Percentiles rank a stretch among this genome's conserved stretches.
These are phyloP conservation scores for Xylaria digitata DNA, from an alignment of 2,329 filamentous ascomycete genomes.

Conservation along the genomic window DNA sequence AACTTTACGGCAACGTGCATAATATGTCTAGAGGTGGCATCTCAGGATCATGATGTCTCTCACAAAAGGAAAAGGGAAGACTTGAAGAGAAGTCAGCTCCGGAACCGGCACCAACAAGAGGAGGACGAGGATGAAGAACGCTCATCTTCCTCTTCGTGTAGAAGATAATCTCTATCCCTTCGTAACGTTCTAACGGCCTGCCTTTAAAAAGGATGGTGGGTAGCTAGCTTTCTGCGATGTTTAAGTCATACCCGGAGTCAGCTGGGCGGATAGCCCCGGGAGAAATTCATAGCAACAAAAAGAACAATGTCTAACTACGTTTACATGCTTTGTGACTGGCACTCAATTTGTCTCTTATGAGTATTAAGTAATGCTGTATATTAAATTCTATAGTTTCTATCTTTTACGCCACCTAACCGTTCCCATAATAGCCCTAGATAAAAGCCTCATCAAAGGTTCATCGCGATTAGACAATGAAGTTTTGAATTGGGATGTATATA, in stretches of 20 bases:
- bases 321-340: conserved; percentile 5
- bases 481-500: background rate
- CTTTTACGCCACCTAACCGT: background rate
- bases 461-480: background rate
- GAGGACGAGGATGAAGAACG: background rate
- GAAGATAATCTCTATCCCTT: conserved; percentile 1
- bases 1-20: conserved; percentile 26
- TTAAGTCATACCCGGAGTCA: background rate
- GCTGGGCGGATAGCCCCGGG: conserved; percentile 12
- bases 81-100: background rate
- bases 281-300: conserved; percentile 17
- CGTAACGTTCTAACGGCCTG: background rate
- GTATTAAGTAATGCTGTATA: background rate
- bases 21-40: conserved; percentile 26
- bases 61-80: conserved; percentile 8
- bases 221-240: conserved; percentile 3
- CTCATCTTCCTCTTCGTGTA: background rate
- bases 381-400: background rate
- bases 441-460: background rate
- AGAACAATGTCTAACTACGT: conserved; percentile 27
- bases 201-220: background rate
- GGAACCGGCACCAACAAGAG: background rate
- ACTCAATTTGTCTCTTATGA: background rate
- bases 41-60: conserved; percentile 14
- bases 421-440: background rate